Evolutionary conservation across 495 filamentous ascomycete species (phyloP), one percentile per base, ranked within the genome.

Genomic region (Aspergillus homomorphus): DNA sequence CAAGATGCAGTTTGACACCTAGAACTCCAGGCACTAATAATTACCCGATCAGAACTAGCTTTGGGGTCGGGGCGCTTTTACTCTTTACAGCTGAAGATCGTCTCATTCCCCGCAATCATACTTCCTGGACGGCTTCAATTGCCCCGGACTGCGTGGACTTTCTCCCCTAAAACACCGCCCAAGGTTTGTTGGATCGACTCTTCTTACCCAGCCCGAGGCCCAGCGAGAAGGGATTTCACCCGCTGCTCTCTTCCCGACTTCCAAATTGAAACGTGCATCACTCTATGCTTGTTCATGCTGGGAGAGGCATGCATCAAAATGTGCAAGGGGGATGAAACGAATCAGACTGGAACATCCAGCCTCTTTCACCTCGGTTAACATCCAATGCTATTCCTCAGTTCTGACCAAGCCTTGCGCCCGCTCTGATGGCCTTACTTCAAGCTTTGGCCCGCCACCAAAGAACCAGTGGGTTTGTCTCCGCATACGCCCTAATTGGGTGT

Each of bases 1-100:
- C 49, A 12, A 15, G 2, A 19, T 50, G 67, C 67, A 67, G 0
- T 51, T 30, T 5, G 41, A 69, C 65, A 66, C 69, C 71, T 73
- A 19, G 60, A 1, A 10, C 0, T 10, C 41, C 51, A 57, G 62
- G 62, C 59, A 50, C 1, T 20, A 21, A 45, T 12, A 10, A 8
- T 18, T 45, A 6, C 48, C 23, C 12, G 6, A 18, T 51, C 23
- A 14, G 23, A 23, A 4, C 24, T n/a, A 28, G 48, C 12, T 4
- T 22, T 4, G 45, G 19, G 23, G 45, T 28, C 26, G 26, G 4
- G 9, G 26, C 26, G 26, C 33, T 38, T 38, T 38, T 38, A 14
- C 15, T n/a, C 2, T 23, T 20, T 12, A 3, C 45, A 12, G 45
- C 9, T 21, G 45, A n/a, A 23, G 23, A 51, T 51, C 48, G 48